Percentiles rank a stretch among this genome's conserved stretches.
These are phyloP conservation scores for Saccharomycodes ludwigii DNA, from an alignment of 805 yeast genomes.

Conservation along the genomic window DNA sequence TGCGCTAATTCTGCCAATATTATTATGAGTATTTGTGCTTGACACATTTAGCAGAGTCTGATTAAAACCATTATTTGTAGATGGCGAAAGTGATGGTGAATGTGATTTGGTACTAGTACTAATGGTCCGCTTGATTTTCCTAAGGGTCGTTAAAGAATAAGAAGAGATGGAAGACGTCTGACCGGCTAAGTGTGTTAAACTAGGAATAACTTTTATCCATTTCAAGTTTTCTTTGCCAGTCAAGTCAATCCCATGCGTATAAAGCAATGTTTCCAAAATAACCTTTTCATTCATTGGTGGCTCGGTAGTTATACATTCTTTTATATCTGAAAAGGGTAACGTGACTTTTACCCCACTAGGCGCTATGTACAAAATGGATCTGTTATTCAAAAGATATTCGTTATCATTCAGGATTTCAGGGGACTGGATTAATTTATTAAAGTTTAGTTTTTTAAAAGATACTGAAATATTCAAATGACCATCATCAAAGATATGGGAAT, in stretches of 20 bases:
- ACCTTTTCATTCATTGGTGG: constrained; percentile 31
- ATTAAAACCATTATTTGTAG: too few relatives aligned
- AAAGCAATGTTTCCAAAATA: constrained; percentile 25
- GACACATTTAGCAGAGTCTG: too few relatives aligned
- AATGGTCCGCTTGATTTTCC: too few relatives aligned
- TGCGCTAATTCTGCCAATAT: too few relatives aligned
- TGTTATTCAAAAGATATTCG: constrained; percentile 10
- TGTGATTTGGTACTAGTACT: too few relatives aligned
- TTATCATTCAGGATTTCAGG: constrained; percentile 10
- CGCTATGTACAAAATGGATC: constrained; percentile 32
- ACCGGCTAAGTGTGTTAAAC: constrained; percentile 54
- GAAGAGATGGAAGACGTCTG: constrained; percentile 50
- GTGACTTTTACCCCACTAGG: constrained; percentile 46
- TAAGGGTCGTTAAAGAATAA: too few relatives aligned
- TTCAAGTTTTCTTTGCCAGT: constrained; percentile 19
- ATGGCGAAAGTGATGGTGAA: too few relatives aligned
- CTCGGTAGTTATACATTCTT: constrained; percentile 24
- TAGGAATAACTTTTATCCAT: constrained; percentile 64
- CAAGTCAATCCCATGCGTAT: constrained; percentile 26
- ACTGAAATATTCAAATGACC: constrained; percentile 31
- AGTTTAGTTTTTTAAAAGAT: constrained; percentile 20
- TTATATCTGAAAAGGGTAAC: constrained; percentile 24
- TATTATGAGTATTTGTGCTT: too few relatives aligned
- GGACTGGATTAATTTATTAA: constrained; percentile 22
- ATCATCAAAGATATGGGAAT: constrained; percentile 34